These are phyloP conservation scores for Enteropsectra breve DNA, from an alignment of 371 early-diverging fungal genomes.

Conservation along the genomic window DNA sequence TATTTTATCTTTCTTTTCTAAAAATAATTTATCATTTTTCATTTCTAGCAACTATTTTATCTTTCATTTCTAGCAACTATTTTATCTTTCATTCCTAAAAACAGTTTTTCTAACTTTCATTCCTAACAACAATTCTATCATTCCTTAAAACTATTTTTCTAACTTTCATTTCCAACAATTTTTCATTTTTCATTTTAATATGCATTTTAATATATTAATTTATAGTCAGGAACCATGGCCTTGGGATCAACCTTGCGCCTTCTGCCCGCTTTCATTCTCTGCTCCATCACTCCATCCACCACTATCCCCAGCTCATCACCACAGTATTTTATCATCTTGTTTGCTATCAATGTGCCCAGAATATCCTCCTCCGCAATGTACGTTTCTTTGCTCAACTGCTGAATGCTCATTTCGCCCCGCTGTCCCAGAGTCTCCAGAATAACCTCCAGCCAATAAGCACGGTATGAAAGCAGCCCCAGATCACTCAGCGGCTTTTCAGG, in stretches of 20 bases:
- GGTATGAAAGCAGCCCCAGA: slow-evolving; percentile 75
- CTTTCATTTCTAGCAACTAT: no score
- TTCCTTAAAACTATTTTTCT: no score
- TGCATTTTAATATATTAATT: neutral
- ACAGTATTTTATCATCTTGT: slow-evolving; percentile 80
- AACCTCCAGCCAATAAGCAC: slow-evolving; percentile 53
- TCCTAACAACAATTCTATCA: no score
- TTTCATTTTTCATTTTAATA: no score
- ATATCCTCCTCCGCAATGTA: slow-evolving; percentile 82
- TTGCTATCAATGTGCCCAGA: slow-evolving; percentile 74
- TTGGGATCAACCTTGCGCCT: slow-evolving; percentile 26
- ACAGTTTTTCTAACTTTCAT: no score
- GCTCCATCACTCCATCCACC: slow-evolving; percentile 71
- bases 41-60: no score
- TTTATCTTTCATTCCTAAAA: no score
- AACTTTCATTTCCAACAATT: no score
- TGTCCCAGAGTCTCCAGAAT: slow-evolving; percentile 43
- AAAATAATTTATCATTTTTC: no score
- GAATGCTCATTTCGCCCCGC: slow-evolving; percentile 62
- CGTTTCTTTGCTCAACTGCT: slow-evolving; percentile 71
- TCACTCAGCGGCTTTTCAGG: slow-evolving; percentile 97
- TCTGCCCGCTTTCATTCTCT: slow-evolving; percentile 39
- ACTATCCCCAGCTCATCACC: slow-evolving; percentile 79
- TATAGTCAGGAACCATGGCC: slow-evolving; percentile 12
- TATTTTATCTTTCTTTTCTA: no score